A percentile compares a stretch with the other conserved stretches of the same genome.
Conservation (phyloP, 495 filamentous ascomycete genomes). For the Penicillium longicatenatum region DNA sequence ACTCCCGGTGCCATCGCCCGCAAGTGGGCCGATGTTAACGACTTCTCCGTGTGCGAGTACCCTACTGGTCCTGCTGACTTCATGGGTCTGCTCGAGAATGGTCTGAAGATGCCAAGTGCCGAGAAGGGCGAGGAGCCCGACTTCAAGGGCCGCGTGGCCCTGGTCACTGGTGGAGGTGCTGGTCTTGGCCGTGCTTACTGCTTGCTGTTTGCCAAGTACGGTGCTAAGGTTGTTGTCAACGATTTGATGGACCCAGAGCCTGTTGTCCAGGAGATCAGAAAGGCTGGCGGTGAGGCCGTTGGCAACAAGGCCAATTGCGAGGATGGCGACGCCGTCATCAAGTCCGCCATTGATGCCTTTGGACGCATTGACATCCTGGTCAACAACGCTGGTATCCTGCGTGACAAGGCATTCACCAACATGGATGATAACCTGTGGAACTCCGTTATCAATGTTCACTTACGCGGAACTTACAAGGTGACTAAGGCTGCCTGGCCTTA, state of each 20-base stretch:
- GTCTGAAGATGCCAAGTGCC: conserved; percentile 73
- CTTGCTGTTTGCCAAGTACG: conserved; percentile 85
- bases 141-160: conserved; percentile 87
- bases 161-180: conserved; percentile 88
- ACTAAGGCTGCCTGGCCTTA: conserved; percentile 98
- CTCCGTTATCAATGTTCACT: conserved; percentile 87
- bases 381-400: conserved; percentile 97
- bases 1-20: conserved; percentile 85
- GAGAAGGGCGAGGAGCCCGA: conserved; percentile 75
- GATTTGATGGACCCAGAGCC: conserved; percentile 92
- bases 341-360: conserved; percentile 89
- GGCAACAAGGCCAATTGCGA: conserved; percentile 93
- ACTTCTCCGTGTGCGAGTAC: conserved; percentile 84
- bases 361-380: conserved; percentile 92
- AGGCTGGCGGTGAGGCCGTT: conserved; percentile 85
- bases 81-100: conserved; percentile 82
- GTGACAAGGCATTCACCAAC: conserved; percentile 97
- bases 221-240: conserved; percentile 92
- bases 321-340: conserved; percentile 90
- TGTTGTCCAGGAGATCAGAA: conserved; percentile 89
- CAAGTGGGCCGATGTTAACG: conserved; percentile 84
- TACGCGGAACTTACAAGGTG: conserved; percentile 93
- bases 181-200: conserved; percentile 90
- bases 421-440: conserved; percentile 97
- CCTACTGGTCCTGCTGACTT: conserved; percentile 90